Percentiles rank a stretch among this genome's conserved stretches.
Evolutionary conservation across 208 protist genomes (phyloP).

Genomic region (Leishmania turanica): DNA sequence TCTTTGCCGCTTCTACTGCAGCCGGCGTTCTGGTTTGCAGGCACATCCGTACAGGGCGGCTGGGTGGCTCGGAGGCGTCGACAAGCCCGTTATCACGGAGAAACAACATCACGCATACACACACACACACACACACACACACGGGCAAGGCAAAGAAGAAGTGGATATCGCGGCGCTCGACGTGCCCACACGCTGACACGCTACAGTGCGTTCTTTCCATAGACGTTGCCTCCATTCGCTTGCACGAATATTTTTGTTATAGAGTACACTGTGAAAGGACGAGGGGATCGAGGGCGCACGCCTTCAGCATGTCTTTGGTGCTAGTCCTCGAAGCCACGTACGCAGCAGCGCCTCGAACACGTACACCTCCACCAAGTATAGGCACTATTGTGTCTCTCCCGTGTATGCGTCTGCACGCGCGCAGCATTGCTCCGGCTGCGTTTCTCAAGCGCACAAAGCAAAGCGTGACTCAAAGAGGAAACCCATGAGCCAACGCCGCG

Average conservation of each 20-base stretch:
- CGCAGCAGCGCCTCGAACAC: neutral
- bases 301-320: neutral
- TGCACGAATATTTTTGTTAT: neutral
- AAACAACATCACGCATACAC: neutral
- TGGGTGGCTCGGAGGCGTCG: neutral
- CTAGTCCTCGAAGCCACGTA: neutral
- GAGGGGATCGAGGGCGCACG: neutral
- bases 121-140: neutral
- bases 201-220: neutral
- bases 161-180: neutral
- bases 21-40: neutral
- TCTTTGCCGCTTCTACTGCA: neutral
- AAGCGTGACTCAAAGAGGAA: neutral
- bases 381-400: neutral
- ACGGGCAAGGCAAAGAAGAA: neutral
- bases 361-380: neutral
- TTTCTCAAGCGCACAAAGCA: neutral
- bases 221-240: neutral
- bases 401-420: neutral
- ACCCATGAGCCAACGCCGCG: conserved; percentile 43
- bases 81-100: neutral
- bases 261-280: neutral
- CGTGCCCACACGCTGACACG: neutral
- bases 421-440: neutral
- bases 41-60: neutral